These are phyloP conservation scores for Coemansia sp. DNA, from an alignment of 192 early-diverging fungal genomes.

Conservation along the genomic window DNA sequence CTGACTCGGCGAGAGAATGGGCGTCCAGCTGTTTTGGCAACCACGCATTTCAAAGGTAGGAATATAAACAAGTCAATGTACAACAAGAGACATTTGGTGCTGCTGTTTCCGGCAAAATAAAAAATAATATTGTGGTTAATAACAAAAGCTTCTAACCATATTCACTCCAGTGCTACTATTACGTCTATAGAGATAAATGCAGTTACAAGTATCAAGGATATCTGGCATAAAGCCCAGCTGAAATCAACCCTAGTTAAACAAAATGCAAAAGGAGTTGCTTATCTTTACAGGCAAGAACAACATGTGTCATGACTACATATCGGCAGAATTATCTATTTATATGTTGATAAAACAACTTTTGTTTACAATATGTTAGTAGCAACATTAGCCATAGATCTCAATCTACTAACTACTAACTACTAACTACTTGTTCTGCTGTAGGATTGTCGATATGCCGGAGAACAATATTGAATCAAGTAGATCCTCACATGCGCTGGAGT, in stretches of 20 bases:
- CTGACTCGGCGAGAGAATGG: slow-evolving; percentile 49
- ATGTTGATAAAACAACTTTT: too few relatives aligned
- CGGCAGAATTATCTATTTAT: too few relatives aligned
- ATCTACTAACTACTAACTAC: too few relatives aligned
- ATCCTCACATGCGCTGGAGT: slow-evolving; percentile 19
- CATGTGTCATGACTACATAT: neutral
- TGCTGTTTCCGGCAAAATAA: neutral
- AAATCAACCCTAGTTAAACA: slow-evolving; percentile 22
- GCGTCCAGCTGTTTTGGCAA: slow-evolving; percentile 70
- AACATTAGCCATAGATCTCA: too few relatives aligned
- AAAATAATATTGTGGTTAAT: too few relatives aligned
- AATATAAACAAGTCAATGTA: neutral
- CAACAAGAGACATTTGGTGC: neutral
- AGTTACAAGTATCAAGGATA: slow-evolving; percentile 6
- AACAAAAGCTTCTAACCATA: neutral
- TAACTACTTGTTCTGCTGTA: neutral
- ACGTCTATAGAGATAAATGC: slow-evolving; percentile 22
- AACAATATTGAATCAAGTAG: neutral
- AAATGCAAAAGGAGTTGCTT: slow-evolving; percentile 13
- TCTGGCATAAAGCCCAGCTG: slow-evolving; percentile 20
- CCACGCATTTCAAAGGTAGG: slow-evolving; percentile 89
- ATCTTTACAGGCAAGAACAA: slow-evolving; percentile 35
- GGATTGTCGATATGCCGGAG: neutral
- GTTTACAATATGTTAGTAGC: too few relatives aligned
- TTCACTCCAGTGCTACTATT: neutral